Evolutionary conservation across 768 basidiomycete species (phyloP), one percentile per base, ranked within the genome.

Genomic region (Mycena polygramma): DNA sequence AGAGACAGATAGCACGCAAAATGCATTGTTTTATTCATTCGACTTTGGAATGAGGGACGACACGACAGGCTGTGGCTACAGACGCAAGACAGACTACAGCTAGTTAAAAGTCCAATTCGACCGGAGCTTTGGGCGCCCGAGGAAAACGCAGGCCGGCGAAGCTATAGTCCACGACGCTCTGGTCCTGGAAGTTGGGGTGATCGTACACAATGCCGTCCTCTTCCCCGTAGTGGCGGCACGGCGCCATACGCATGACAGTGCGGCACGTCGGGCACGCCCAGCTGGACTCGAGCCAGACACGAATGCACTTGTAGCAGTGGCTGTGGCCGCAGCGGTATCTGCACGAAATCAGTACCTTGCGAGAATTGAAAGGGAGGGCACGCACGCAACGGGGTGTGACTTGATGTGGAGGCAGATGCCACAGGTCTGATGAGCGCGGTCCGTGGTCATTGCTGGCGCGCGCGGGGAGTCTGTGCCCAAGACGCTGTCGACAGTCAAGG

Each of bases 251-350:
- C 57, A 59, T 59, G 20, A 10, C 26, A 11, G 39, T 17, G 11
- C 57, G 39, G 17, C 57, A 59, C 39, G 20, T 26, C 9, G 57
- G 57, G 41, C 57, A 59, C 9, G 20, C 43, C 39, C 37, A 59
- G 9, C 26, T 19, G 19, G 13, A 4, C 36, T 59, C 57, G 19
- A 59, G 39, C 57, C 57, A 59, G 39, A 59, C 39, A 20, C 57
- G 15, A 24, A 59, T 59, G 39, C 57, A 59, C 7, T 13, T 11
- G 57, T 43, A 59, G 39, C 57, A 59, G 39, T 59, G 57, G 20
- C 57, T 59, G 22, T 59, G 54, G 39, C 57, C 57, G 17, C 57
- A 59, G 20, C 20, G 57, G 36, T 59, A 59, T 20, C 57, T 59
- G 9, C 7, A 36, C 5, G 37, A 19, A 19, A 35, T 55, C 15